Base-by-base conservation (phyloP, 163 green algal genomes). In the Scenedesmus sp. region DNA sequence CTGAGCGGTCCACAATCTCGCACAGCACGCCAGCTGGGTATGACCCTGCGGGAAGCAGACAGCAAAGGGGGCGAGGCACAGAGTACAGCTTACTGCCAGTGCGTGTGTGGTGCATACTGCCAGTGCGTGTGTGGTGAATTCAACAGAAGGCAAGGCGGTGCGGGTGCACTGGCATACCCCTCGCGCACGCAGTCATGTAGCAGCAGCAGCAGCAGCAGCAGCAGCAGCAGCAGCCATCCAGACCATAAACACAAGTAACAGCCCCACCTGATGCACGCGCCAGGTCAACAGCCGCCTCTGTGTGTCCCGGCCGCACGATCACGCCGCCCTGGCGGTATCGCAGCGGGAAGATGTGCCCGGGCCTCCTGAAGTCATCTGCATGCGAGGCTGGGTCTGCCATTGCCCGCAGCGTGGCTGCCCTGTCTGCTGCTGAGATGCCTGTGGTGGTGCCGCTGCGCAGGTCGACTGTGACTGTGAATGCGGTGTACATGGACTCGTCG, bases 341-440 rank as follows among this genome's bases (percentile, higher is more conserved):
- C 86, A 99, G 95, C 7, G 98, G 98, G 91, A 99, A 99, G 91
- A 99, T 98, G 96, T 99, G 98, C 0, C 98, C 98, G 0, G 98
- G 98, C n/a, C 96, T 94, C 64, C 95, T 96, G 92, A 99, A 98
- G 83, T 99, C 96, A 46, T 73, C 82, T 10, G 94, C 82, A 66
- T 79, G 56, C 13, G 94, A 91, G 2, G 83, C 62, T 0, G 96
- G 95, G 89, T 98, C 93, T 3, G 97, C 96, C 87, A 99, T 93
- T 15, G 94, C 94, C 18, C 95, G 94, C 26, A 99, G 93, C 16
- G 98, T 99, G 52, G 92, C 93, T 62, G 96, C 92, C 13, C 98
- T 94, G 94, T 99, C 98, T 0, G 94, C 89, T 0, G 98, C 98
- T 16, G 96, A 99, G 92, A 99, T 99, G 90, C 98, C 98, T 52